phyloP scores from a whole-genome alignment of 1,139 yeast species.

The Saccharomyces hybrid region DNA sequence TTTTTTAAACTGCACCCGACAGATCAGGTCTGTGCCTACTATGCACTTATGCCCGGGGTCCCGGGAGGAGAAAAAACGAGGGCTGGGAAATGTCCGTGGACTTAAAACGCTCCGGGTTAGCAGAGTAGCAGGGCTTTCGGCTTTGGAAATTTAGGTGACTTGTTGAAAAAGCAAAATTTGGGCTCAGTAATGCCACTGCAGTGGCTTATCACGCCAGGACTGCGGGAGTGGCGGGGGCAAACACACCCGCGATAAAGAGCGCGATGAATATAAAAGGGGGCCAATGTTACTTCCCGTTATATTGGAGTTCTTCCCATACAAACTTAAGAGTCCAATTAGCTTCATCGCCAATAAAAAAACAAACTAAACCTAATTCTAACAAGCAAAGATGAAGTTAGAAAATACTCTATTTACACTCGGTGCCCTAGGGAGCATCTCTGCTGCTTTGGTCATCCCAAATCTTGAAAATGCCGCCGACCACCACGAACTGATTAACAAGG shows the following conservation, averaged over 20 bases:
- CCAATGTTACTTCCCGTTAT: neutral
- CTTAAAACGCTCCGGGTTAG: neutral
- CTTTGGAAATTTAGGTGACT: neutral
- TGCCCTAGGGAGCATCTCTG: neutral
- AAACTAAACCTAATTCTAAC: neutral
- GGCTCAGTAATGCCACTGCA: neutral
- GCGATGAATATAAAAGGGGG: constrained; percentile 1
- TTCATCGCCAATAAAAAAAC: neutral
- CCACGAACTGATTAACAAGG: neutral
- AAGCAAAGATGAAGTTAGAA: neutral
- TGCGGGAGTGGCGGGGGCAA: neutral
- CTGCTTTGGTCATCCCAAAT: neutral
- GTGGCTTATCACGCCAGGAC: neutral
- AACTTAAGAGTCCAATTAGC: neutral
- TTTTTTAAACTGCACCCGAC: neutral
- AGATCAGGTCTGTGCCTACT: neutral
- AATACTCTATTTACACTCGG: neutral
- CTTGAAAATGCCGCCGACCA: neutral
- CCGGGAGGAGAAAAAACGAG: neutral
- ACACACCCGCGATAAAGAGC: neutral
- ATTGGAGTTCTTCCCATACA: neutral
- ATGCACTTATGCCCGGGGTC: neutral
- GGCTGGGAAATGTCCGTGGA: neutral
- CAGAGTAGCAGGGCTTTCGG: neutral
- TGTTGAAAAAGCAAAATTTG: neutral